Evolutionary conservation across 768 basidiomycete genomes (phyloP), one percentile per base, ranked within the genome.

Genomic region (Boletus reticulatus): DNA sequence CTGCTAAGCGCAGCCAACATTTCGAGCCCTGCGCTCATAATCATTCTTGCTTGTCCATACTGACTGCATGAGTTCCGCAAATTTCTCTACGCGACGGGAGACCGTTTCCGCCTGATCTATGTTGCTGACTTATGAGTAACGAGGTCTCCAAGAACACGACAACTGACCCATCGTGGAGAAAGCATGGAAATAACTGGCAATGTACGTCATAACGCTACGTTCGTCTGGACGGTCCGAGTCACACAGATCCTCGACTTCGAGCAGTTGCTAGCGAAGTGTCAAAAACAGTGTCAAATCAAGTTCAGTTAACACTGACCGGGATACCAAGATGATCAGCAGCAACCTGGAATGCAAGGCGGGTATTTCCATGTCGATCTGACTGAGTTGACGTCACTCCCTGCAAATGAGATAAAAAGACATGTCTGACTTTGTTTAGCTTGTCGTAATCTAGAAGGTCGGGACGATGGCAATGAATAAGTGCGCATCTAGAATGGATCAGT

Each of bases 171-270:
- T 95, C 0, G 92, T 87, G 0, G 94, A 96, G 71, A 99, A 99
- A 0, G 96, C 95, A 68, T 98, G 97, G 79, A 99, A 99, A 74
- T 82, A 98, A 63, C 92, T 92, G 34, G 97, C 97, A 44, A 99
- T 89, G 62, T 98, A 98, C 6, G 94, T 98, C 93, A 98, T 98
- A 12, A 98, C 92, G 71, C 90, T 93, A 37, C 94, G 86, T 73
- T 99, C 97, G 70, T 99, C 97, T 0, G 96, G 96, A 45, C 81
- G 83, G n/a, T 77, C 77, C 0, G 86, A 83, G 66, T 94, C 93
- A 62, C 93, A 95, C 31, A 99, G 72, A 77, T 99, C 97, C 52
- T 93, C 88, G 0, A 98, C 96, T 79, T 99, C 97, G 19, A 99
- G 82, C 5, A 99, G 77, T 87, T 91, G 92, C 93, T 97, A 53